These are phyloP conservation scores for Cystobasidium onofrii DNA, from an alignment of 768 basidiomycete species.

Conservation along the genomic window DNA sequence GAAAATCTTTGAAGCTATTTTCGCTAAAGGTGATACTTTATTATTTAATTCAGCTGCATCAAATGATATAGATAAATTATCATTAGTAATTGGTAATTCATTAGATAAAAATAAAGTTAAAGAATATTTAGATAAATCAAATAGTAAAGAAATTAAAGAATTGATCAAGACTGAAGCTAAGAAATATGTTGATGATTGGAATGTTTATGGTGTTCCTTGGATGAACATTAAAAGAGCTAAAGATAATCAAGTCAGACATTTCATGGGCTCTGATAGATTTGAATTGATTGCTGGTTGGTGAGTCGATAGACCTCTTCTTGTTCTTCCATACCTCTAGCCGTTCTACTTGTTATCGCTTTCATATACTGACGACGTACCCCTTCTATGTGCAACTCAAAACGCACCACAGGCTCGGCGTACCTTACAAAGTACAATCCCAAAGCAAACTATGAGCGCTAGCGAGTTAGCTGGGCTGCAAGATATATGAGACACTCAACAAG, in stretches of 20 bases:
- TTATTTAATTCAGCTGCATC: neutral
- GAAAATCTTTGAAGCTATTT: conserved; percentile 8
- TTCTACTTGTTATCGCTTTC: too few species aligned
- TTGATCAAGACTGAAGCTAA: neutral
- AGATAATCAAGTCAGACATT: neutral
- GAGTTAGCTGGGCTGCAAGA: too few species aligned
- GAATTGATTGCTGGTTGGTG: conserved; percentile 25
- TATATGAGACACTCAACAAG: too few species aligned
- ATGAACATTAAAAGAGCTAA: neutral
- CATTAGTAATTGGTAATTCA: neutral
- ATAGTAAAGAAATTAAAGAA: conserved; percentile 10
- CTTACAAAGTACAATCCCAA: neutral
- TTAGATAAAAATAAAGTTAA: neutral
- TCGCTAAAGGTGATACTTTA: conserved; percentile 8
- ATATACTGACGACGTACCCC: too few species aligned
- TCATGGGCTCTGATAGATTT: conserved; percentile 25
- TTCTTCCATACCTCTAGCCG: too few species aligned
- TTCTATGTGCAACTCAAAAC: too few species aligned
- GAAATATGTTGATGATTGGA: conserved; percentile 7
- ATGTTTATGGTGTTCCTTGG: conserved; percentile 25
- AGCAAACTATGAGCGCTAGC: conserved; percentile 21
- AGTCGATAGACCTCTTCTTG: neutral
- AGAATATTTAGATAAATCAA: conserved; percentile 15
- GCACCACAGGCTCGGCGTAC: conserved; percentile 14
- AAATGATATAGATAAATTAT: neutral